These are phyloP conservation scores for Cladosporium sphaerospermum DNA, from an alignment of 2,329 filamentous ascomycete genomes.

Conservation along the genomic window DNA sequence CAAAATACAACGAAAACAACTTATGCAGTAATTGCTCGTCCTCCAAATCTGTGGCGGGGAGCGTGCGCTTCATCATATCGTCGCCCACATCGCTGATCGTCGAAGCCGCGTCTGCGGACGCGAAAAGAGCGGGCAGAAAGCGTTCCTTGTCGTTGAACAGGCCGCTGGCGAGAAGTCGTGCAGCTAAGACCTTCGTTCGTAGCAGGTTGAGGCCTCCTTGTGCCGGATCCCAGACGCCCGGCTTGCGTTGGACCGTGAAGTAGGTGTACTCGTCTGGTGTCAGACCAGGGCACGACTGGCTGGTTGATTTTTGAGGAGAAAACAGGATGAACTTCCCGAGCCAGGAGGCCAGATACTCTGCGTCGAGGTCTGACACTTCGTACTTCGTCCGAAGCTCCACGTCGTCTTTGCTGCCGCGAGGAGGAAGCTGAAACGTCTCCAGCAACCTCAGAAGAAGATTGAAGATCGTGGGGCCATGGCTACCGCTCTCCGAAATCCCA, in stretches of 20 bases:
- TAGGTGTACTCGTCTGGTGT: constrained; percentile 62
- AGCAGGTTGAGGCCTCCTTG: constrained; percentile 59
- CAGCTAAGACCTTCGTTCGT: constrained; percentile 63
- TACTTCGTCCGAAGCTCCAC: constrained; percentile 58
- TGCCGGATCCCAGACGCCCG: constrained; percentile 61
- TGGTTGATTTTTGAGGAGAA: constrained; percentile 34
- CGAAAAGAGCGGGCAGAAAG: constrained; percentile 76
- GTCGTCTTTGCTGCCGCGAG: constrained; percentile 74
- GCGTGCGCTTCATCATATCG: constrained; percentile 76
- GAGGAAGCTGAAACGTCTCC: constrained; percentile 63
- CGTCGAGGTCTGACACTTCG: constrained; percentile 64
- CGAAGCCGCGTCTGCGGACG: constrained; percentile 74
- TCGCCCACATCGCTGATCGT: constrained; percentile 79
- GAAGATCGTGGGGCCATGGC: constrained; percentile 63
- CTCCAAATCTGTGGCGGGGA: constrained; percentile 64
- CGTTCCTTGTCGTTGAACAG: constrained; percentile 79
- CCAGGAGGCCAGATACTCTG: constrained; percentile 65
- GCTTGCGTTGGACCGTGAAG: constrained; percentile 59
- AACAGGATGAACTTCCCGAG: constrained; percentile 73
- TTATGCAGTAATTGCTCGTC: constrained; percentile 55
- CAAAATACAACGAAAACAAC: constrained; percentile 68
- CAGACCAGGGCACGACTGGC: constrained; percentile 53
- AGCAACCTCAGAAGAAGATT: constrained; percentile 75
- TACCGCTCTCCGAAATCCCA: constrained; percentile 56
- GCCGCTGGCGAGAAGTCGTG: constrained; percentile 72